Evolutionary conservation across 441 rosid species (phyloP), one percentile per base, ranked within the genome.

Genomic region (Sinapis alba): DNA sequence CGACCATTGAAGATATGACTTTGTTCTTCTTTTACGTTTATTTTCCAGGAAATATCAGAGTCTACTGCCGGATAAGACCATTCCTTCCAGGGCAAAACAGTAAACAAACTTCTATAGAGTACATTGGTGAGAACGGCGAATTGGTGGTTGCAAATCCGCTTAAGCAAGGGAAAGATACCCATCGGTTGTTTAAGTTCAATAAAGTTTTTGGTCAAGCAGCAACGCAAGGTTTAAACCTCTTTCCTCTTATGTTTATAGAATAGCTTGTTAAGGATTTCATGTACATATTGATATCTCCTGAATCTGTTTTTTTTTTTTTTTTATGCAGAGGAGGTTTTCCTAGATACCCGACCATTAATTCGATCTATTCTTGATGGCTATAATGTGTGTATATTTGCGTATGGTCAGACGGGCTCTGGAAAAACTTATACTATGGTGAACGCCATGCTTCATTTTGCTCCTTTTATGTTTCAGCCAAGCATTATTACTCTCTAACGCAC

Each of bases 371-470:
- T 92, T 54, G 98, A 95, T 72, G 99, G 99, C 10, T 92, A 86
- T 79, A 92, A 87, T 75, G 96, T 95, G 21, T 95, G 98, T 54
- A 93, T 95, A 77, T 92, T 95, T 83, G 99, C 99, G n/a, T 95
- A 94, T 78, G 99, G 99, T 61, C 99, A 94, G 84, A 94, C 97
- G 51, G 98, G 98, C 19, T 94, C 98, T 1, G 98, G 98, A 43
- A 94, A 94, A 81, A 94, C 99, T 23, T 92, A 95, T 79, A 93
- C 98, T 12, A 93, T 95, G 98, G 98, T 92, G 71, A 51, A 74
- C 10, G 23, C 32, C 65, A 41, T 47, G 12, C 41, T 60, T 66
- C 15, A 38, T 38, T 77, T 54, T 38, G 32, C 28, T 47, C 54
- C 0, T 65, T 69, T 23, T 77, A 50, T 57, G 69, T 15, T 59